These are phyloP conservation scores for Agaricus subrufescens DNA, from an alignment of 768 basidiomycete genomes.

Conservation along the genomic window DNA sequence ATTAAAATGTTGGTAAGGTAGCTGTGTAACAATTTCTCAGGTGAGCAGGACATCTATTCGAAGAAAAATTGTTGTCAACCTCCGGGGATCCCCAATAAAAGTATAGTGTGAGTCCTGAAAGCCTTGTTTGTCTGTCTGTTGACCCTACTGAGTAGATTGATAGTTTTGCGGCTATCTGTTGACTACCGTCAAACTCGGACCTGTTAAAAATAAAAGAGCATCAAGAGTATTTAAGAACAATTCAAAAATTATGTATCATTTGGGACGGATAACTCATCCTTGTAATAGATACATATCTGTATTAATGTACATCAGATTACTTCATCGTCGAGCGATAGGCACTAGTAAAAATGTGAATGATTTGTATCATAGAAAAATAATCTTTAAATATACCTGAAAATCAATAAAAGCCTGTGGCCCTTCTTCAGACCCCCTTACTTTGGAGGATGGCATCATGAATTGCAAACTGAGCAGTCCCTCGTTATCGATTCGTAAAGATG, in stretches of 20 bases:
- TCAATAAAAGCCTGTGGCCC: constrained; percentile 71
- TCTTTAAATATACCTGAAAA: constrained; percentile 61
- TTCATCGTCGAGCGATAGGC: constrained; percentile 31
- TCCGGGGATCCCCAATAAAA: constrained; percentile 16
- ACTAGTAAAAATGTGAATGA: constrained; percentile 21
- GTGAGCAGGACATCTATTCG: constrained; percentile 26
- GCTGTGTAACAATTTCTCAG: constrained; percentile 11
- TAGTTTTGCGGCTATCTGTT: background rate
- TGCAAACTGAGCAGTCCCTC: constrained; percentile 84
- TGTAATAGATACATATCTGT: background rate
- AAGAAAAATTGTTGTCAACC: constrained; percentile 31
- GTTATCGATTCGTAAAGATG: constrained; percentile 81
- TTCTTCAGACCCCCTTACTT: constrained; percentile 34
- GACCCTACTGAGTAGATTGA: background rate
- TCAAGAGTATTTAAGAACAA: background rate
- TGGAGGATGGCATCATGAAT: constrained; percentile 72
- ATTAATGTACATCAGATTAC: background rate
- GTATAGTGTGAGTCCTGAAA: background rate
- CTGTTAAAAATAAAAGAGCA: background rate
- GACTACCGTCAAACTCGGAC: background rate
- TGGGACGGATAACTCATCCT: background rate
- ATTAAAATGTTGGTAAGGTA: background rate
- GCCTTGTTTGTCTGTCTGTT: background rate
- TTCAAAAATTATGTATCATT: background rate
- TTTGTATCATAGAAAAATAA: background rate